These are phyloP conservation scores for Fusarium continuum DNA, from an alignment of 2,329 filamentous ascomycete species.

Conservation along the genomic window DNA sequence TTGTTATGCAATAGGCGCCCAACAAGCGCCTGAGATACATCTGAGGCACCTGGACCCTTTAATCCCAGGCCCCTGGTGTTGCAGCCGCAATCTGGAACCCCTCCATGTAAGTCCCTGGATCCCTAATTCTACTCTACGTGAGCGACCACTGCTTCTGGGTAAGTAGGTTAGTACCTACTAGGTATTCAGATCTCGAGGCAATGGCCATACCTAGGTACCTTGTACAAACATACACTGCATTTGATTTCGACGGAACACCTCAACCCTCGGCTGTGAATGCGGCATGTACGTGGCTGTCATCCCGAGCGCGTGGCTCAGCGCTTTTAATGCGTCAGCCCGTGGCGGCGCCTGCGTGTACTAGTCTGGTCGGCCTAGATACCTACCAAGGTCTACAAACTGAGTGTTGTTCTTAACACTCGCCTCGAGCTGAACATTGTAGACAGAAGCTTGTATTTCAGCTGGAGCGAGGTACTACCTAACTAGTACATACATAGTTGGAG, in stretches of 20 bases:
- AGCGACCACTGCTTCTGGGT: neutral
- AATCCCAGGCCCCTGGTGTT: slow-evolving; percentile 24
- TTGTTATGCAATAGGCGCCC: slow-evolving; percentile 28
- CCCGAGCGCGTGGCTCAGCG: slow-evolving; percentile 38
- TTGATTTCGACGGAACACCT: neutral
- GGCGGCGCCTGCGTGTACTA: slow-evolving; percentile 34
- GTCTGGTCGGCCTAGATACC: neutral
- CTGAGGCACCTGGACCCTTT: slow-evolving; percentile 10
- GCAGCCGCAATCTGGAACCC: slow-evolving; percentile 29
- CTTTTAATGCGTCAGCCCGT: slow-evolving; percentile 39
- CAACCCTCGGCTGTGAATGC: neutral
- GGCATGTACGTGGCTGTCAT: slow-evolving; percentile 2
- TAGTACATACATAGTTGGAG: too few relatives aligned
- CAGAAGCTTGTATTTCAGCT: slow-evolving; percentile 1
- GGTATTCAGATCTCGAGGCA: neutral
- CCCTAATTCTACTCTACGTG: neutral
- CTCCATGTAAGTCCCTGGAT: slow-evolving; percentile 24
- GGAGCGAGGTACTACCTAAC: slow-evolving; percentile 3
- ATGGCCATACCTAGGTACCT: neutral
- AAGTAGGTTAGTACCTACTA: too few relatives aligned
- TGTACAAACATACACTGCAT: neutral
- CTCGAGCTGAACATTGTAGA: slow-evolving; percentile 6
- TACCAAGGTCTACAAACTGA: neutral
- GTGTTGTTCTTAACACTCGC: slow-evolving; percentile 5
- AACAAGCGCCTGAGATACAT: slow-evolving; percentile 30